Base-by-base conservation (phyloP, 495 filamentous ascomycete species). In the Parathielavia appendiculata region DNA sequence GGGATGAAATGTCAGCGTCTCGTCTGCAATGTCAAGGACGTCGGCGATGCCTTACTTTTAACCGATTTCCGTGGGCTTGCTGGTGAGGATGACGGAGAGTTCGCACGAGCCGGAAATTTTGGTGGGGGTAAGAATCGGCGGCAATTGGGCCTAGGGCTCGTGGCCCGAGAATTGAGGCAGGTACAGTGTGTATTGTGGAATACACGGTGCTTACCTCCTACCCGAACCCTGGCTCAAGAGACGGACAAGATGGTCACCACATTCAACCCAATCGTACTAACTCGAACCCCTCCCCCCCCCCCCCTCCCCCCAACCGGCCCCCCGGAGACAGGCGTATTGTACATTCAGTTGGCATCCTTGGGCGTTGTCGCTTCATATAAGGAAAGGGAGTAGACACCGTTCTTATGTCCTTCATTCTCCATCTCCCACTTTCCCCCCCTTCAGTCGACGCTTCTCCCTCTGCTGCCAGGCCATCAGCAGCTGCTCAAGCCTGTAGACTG, bases 1-100 rank as follows among this genome's bases (percentile, higher is more conserved):
- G 23, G 57, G 58, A 60, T 67, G 60, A 64, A 62, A 59, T 55
- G 72, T 80, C 71, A 79, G 77, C 71, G 56, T 60, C 55, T 39
- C 36, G 23, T 51, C 47, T 44, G 16, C 30, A 30, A 41, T 3
- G 11, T 19, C 22, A 11, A n/a, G 41, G 10, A 36, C 46, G 30
- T n/a, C 19, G 14, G 14, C 11, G 44, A 13, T 38, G 64, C 41
- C 72, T 63, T 68, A 75, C 73, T 75, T 64, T 75, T 75, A 71
- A 60, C 67, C 60, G 71, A 65, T 67, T 73, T 62, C 62, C 64
- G 60, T 61, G 66, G 68, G 54, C 45, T 46, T 56, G 61, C 54
- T 67, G 60, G 48, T 66, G 67, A 61, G 62, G 67, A 61, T 66
- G 65, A 60, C 60, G 63, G 63, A 60, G 59, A 66, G 61, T 64